Evolutionary conservation across 2,329 filamentous ascomycete genomes (phyloP), one percentile per base, ranked within the genome.

Genomic region (Fusarium verrucosum): DNA sequence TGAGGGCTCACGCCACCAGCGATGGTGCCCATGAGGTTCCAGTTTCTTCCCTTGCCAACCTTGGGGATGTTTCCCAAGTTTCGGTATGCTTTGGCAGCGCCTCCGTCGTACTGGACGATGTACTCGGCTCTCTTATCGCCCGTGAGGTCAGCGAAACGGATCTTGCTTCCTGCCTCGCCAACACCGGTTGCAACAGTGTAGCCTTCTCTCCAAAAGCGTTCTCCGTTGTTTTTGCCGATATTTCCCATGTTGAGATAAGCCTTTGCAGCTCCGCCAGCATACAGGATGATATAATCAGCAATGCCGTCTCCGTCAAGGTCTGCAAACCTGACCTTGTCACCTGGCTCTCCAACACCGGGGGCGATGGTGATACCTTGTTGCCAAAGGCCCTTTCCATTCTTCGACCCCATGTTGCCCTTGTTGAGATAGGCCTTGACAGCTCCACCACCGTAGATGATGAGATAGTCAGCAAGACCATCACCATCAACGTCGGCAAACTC

Each of bases 371-470:
- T 38, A 0, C 49, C 26, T 5, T 55, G 17, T 9, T 63, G 33
- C 57, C 62, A 62, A 14, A 50, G n/a, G 59, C 2, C 52, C 45
- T 2, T 30, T 28, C 13, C 26, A 23, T 45, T 37, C 4, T 42
- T 13, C 0, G 45, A 45, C n/a, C n/a, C n/a, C 3, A 55, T n/a
- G 9, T 52, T 49, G 1, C 50, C 40, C 26, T 40, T 62, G 38
- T 65, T 66, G 13, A 49, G 50, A 41, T 53, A 65, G 3, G 60
- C 56, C 16, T 65, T 66, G 22, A 63, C 65, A 33, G 65, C 26
- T 10, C 66, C 65, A 7, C 66, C 66, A 6, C 43, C 37, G 32
- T 69, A 69, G 5, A 62, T 51, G 26, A 69, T 23, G 4, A 69
- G 10, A 30, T 69, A 69, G n/a, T 68, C 64, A 11, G 57, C 41